Base-by-base conservation (phyloP, 2,329 filamentous ascomycete species). In the Colletotrichum somersetense region DNA sequence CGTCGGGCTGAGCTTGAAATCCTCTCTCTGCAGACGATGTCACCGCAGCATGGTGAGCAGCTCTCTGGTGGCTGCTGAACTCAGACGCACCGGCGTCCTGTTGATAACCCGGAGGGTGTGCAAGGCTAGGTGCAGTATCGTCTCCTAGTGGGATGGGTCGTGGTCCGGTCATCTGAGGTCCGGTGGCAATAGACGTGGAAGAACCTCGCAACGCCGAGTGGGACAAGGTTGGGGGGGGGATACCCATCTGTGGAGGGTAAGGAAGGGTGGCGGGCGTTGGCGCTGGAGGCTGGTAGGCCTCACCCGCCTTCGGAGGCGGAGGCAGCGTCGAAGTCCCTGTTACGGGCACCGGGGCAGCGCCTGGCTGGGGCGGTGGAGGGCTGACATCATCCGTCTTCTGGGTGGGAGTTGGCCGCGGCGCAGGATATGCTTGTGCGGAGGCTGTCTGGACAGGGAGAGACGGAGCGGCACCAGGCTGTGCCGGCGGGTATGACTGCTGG, bases 301-400 rank as follows among this genome's bases (percentile, higher is more conserved):
- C 85, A 48, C 85, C 86, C 44, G 80, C 83, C 76, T 84, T 88
- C 63, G 88, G 87, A 57, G 88, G 87, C 67, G 87, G 86, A 69
- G 87, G 87, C 42, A 88, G 74, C 52, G 75, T 75, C 55, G 71
- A 74, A 52, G 73, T 75, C n/a, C 73, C 73, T 65, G 77, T 77
- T 33, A 82, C 75, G 61, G 86, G 80, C 56, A 81, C 77, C 50
- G 89, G 89, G 55, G 85, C 81, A 50, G 88, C 86, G 66, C 88
- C 89, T 48, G 89, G 89, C 75, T 91, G 88, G 40, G 89, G 89
- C 73, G 85, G 81, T 67, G 88, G 85, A 59, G 89, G 89, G 56
- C 79, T 75, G 61, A 75, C 72, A 35, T 76, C 73, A 59, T 78
- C 73, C 59, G 78, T 78, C 56, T 78, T 78, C 73, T 77, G 79